Conservation (phyloP, 345 rosid species). For the Populus alba region DNA sequence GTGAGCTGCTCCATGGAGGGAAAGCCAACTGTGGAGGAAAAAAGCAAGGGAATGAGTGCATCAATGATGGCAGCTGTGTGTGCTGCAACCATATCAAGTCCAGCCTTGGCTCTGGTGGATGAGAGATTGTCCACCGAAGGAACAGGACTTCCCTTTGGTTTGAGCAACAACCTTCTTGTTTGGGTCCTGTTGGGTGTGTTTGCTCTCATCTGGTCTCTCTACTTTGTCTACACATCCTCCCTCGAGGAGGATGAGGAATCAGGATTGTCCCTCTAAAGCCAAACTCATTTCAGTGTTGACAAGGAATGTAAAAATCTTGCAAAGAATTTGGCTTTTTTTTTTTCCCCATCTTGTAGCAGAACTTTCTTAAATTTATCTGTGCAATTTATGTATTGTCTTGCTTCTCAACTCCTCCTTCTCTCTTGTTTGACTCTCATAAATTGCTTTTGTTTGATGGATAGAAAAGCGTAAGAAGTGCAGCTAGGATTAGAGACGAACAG, state of each 20-base stretch:
- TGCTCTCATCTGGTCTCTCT: slow-evolving; percentile 79
- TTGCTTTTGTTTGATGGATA: neutral
- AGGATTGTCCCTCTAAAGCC: slow-evolving; percentile 72
- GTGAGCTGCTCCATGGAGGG: slow-evolving; percentile 58
- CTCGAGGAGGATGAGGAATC: slow-evolving; percentile 92
- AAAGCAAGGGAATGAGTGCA: slow-evolving; percentile 40
- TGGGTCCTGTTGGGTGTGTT: slow-evolving; percentile 91
- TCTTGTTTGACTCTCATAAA: neutral
- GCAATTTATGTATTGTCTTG: neutral
- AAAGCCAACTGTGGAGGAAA: slow-evolving; percentile 29
- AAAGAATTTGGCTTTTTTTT: neutral
- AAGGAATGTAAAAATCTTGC: neutral
- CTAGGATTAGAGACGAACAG: neutral
- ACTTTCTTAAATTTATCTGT: neutral
- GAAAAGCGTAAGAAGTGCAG: neutral
- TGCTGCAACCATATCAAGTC: slow-evolving; percentile 55
- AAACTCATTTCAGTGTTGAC: neutral
- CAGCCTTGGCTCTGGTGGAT: slow-evolving; percentile 86
- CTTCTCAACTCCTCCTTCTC: neutral
- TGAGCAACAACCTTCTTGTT: slow-evolving; percentile 92
- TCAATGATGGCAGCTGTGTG: slow-evolving; percentile 50
- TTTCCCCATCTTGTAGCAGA: neutral
- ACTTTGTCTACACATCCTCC: slow-evolving; percentile 55
- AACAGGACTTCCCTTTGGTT: slow-evolving; percentile 85
- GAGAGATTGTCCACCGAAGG: slow-evolving; percentile 91